phyloP scores from a whole-genome alignment of 768 basidiomycete genomes.

The Myochromella boudieri region DNA sequence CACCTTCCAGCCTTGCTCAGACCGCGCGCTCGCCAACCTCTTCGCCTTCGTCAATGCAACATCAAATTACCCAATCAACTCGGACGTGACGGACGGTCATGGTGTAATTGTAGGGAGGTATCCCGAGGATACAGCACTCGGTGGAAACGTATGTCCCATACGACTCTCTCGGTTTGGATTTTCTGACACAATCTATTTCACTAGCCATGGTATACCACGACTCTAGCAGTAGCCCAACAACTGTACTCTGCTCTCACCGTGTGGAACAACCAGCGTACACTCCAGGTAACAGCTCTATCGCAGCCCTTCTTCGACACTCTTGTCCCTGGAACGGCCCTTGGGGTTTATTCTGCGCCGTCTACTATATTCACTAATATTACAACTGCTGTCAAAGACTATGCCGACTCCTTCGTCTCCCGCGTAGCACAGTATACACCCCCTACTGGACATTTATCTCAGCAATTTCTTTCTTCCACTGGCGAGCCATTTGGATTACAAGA shows the following conservation, averaged over 20 bases:
- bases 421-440: conserved; percentile 64
- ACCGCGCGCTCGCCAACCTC: conserved; percentile 67
- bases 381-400: conserved; percentile 49
- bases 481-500: conserved; percentile 58
- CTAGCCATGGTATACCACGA: conserved; percentile 76
- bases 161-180: conserved; percentile 15
- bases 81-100: conserved; percentile 46
- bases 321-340: conserved; percentile 41
- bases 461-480: conserved; percentile 53
- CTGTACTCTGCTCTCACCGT: conserved; percentile 70
- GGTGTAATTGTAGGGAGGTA: conserved; percentile 80
- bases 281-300: conserved; percentile 59
- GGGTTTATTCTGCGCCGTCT: conserved; percentile 49
- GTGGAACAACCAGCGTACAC: conserved; percentile 51
- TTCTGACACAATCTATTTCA: not conserved
- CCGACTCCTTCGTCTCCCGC: conserved; percentile 62
- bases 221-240: conserved; percentile 71
- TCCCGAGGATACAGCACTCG: conserved; percentile 68
- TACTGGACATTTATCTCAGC: conserved; percentile 61
- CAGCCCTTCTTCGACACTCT: conserved; percentile 72
- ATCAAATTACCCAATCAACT: conserved; percentile 67
- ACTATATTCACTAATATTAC: conserved; percentile 50
- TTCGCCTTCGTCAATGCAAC: conserved; percentile 71
- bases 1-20: conserved; percentile 82
- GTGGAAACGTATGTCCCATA: conserved; percentile 63